phyloP scores from a whole-genome alignment of 208 protist species.

The Acanthamoeba lugdunensis region DNA sequence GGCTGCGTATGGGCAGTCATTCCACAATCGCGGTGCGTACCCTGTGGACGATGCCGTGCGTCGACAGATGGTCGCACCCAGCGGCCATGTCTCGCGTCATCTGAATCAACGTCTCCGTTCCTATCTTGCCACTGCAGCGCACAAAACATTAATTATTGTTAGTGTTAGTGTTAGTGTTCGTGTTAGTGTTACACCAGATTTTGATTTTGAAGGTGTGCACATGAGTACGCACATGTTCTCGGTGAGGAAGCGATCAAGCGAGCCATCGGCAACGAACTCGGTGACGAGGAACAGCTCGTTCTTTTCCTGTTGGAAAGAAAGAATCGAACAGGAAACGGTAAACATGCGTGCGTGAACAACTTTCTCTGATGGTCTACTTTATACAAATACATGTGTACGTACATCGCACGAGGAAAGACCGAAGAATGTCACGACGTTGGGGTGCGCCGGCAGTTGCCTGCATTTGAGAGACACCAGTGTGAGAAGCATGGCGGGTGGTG shows the following conservation, averaged over 20 bases:
- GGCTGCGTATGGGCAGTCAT: neutral
- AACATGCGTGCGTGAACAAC: neutral
- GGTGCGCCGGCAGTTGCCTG: conserved; percentile 54
- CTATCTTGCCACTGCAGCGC: conserved; percentile 51
- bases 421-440: conserved; percentile 70
- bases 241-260: conserved; percentile 51
- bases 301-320: neutral
- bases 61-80: conserved; percentile 32
- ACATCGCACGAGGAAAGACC: conserved; percentile 26
- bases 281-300: conserved; percentile 58
- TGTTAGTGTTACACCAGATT: neutral
- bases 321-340: neutral
- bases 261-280: conserved; percentile 55
- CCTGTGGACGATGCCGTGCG: conserved; percentile 53
- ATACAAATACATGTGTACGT: neutral
- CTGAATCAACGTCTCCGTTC: conserved; percentile 34
- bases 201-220: neutral
- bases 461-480: neutral
- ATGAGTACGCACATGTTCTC: neutral
- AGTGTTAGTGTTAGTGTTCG: neutral
- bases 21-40: neutral
- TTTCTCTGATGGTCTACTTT: too few relatives aligned
- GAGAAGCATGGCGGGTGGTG: neutral
- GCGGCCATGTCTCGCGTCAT: conserved; percentile 57
- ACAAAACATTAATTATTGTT: conserved; percentile 33